A percentile compares a stretch with the other conserved stretches of the same genome.
These are phyloP conservation scores for Geranomyces michiganensis DNA, from an alignment of 192 early-diverging fungal genomes.

Conservation along the genomic window DNA sequence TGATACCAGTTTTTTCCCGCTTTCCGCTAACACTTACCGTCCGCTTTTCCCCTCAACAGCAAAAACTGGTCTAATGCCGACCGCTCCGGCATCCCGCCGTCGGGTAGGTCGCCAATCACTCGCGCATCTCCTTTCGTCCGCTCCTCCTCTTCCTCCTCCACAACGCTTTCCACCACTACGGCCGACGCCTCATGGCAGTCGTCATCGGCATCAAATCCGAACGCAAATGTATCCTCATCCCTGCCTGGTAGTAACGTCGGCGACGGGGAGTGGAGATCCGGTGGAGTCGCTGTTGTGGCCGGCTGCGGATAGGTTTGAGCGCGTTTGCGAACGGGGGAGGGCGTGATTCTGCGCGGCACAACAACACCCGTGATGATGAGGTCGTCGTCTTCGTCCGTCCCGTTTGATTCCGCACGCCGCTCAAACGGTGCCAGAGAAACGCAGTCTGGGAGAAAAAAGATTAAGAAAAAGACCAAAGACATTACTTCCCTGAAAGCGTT, in stretches of 20 bases:
- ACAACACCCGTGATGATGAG: too few species aligned
- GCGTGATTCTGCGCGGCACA: too few species aligned
- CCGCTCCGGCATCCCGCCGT: constrained; percentile 13
- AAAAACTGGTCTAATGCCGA: constrained; percentile 21
- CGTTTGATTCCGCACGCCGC: not conserved
- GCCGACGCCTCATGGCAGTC: not conserved
- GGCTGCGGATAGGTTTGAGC: too few species aligned
- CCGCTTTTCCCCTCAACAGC: constrained; percentile 6
- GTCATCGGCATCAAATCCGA: not conserved
- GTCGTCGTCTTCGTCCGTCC: not conserved
- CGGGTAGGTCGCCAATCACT: not conserved
- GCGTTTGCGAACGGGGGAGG: too few species aligned
- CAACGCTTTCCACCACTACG: not conserved
- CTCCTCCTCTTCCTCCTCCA: not conserved
- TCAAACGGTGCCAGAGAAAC: not conserved
- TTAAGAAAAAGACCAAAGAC: not conserved
- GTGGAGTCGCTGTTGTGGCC: too few species aligned
- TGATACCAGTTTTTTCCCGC: too few species aligned
- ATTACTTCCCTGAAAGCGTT: too few species aligned
- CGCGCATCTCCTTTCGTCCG: not conserved
- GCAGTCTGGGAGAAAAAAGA: not conserved
- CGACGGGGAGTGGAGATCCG: too few species aligned
- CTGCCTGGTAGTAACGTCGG: too few species aligned
- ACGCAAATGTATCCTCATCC: not conserved
- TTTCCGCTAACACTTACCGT: not conserved